A percentile compares a stretch with the other conserved stretches of the same genome.
Evolutionary conservation across 805 yeast genomes (phyloP).

Genomic region (Ogataea pilisensis): DNA sequence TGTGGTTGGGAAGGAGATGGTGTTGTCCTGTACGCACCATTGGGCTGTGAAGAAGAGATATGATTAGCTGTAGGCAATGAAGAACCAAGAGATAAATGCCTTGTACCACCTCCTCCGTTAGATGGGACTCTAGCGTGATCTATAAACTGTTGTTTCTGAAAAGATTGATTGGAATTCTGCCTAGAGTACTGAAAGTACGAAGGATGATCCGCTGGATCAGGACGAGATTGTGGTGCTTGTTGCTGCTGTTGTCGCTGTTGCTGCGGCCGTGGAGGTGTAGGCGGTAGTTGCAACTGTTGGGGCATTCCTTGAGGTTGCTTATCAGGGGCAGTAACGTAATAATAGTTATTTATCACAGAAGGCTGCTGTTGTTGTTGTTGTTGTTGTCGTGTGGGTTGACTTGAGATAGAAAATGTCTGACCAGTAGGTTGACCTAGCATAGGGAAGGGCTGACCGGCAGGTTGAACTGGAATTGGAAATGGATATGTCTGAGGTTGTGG

Average conservation of each 20-base stretch:
- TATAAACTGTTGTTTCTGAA: not conserved
- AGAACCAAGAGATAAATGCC: no score
- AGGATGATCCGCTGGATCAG: not conserved
- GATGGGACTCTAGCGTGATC: no score
- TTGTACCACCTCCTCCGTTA: no score
- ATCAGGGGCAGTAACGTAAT: conserved; percentile 12
- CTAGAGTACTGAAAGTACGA: not conserved
- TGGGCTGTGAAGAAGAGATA: not conserved
- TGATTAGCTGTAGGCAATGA: no score
- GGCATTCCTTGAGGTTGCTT: conserved; percentile 13
- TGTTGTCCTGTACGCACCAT: not conserved
- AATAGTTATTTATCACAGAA: conserved; percentile 18
- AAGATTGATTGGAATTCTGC: not conserved
- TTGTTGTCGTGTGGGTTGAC: conserved; percentile 7
- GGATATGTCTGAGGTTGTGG: conserved; percentile 15
- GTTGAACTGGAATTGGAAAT: conserved; percentile 7
- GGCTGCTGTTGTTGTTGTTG: conserved; percentile 9
- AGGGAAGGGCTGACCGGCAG: no score
- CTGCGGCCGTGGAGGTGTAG: conserved; percentile 7
- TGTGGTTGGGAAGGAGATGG: not conserved
- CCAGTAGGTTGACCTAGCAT: no score
- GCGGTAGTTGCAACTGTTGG: conserved; percentile 4
- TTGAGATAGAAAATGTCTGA: no score
- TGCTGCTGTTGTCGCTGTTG: conserved; percentile 7
- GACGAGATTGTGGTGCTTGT: not conserved